Conservation (phyloP, 768 basidiomycete genomes). For the Mrakia blollopis region DNA sequence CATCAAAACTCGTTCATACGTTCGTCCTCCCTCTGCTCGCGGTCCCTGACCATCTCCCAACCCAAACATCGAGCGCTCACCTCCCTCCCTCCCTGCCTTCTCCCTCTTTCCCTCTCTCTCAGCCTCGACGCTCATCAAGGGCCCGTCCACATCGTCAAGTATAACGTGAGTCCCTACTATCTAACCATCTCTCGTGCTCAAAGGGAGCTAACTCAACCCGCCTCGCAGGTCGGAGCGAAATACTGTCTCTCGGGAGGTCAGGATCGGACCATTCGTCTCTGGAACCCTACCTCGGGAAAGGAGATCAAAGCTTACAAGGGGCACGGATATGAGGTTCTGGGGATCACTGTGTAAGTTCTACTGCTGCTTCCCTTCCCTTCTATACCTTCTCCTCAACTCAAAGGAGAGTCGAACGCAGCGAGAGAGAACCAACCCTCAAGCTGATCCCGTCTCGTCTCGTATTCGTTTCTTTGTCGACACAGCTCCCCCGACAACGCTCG, state of each 20-base stretch:
- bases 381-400: no score
- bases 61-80: not conserved
- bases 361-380: not conserved
- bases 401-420: not conserved
- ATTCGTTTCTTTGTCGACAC: conserved; percentile 7
- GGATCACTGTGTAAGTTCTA: conserved; percentile 70
- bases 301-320: conserved; percentile 86
- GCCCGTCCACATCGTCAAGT: conserved; percentile 82
- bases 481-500: conserved; percentile 90
- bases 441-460: conserved; percentile 11
- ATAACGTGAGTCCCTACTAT: conserved; percentile 53
- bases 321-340: conserved; percentile 93
- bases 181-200: not conserved
- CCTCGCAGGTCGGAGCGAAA: conserved; percentile 61
- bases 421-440: not conserved
- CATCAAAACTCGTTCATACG: conserved; percentile 21
- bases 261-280: conserved; percentile 80
- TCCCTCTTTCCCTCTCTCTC: not conserved
- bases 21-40: not conserved
- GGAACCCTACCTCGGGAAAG: conserved; percentile 80
- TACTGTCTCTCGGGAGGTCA: conserved; percentile 92
- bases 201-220: not conserved
- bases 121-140: conserved; percentile 50
- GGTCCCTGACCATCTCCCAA: not conserved
- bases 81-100: not conserved